Base-by-base conservation (phyloP, 371 early-diverging fungal species). In the Mortierella polycephala region DNA sequence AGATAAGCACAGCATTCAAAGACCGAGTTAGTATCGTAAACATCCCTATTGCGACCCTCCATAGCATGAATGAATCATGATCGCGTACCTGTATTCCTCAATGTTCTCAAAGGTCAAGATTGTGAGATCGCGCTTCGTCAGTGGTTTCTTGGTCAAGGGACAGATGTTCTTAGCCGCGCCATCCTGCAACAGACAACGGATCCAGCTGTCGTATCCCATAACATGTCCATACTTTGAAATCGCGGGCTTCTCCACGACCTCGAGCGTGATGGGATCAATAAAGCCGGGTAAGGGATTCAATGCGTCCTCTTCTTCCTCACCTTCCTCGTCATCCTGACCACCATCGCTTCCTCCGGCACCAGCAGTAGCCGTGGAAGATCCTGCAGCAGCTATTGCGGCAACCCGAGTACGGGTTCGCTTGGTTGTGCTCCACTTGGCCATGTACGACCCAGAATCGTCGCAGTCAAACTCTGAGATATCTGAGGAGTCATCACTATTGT, bases 191-290 rank as follows among this genome's bases (percentile, higher is more conserved):
- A 97, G 84, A 71, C 98, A 97, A 40, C 95, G 90, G 42, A 96
- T 92, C 98, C 98, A 97, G 74, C 90, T 95, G 64, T 96, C 95
- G 65, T 95, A 94, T 80, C 93, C 93, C 94, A 96, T 96, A 49
- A 97, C 96, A 85, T 96, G 98, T 20, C 98, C 98, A 75, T 94
- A 96, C 61, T 94, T 96, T 21, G 96, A 96, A 57, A 97, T 96
- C 6, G 98, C 96, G 7, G 98, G 98, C 65, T 93, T 94, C 16
- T 91, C 87, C 23, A 97, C 94, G 50, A 91, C 91, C 63, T 97
- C 96, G 51, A 96, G 80, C 9, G 96, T 96, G 69, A 97, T 96
- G 12, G 97, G 97, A 69, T 97, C 98, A 46, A 95, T 87, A 73
- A 96, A 93, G 1, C 95, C 96, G 13, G 96, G 94, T 20, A 97